Evolutionary conservation across 2,329 filamentous ascomycete species (phyloP), one percentile per base, ranked within the genome.

Genomic region (Coleophoma eucalyptorum): DNA sequence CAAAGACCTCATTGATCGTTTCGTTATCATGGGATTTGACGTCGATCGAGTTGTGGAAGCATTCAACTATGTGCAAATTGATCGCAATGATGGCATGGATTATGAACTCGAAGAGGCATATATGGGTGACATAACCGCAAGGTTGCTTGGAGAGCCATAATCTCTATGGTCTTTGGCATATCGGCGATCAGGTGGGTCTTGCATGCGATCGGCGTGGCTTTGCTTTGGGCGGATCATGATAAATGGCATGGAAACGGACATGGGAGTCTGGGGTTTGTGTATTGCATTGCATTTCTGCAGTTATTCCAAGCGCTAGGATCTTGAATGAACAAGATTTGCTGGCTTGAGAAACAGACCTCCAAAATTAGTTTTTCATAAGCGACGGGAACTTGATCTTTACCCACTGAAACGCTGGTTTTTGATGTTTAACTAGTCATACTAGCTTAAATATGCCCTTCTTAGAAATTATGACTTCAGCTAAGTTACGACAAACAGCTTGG

Each of bases 21-120:
- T 97, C 61, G 83, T 89, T 15, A 81, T 76, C 61, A 97, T 97
- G 93, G 93, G 93, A 11, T 97, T 97, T 61, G 85, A 90, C 50
- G 80, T 96, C 2, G 88, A 92, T 45, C 78, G 81, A n/a, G 90
- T 97, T 1, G 90, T 97, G 0, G 80, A 87, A 10, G 89, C 90
- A 0, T 96, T 97, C 63, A 78, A 86, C 48, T 88, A 80, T 54
- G 85, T 94, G 7, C 88, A 89, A 5, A 92, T 96, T 58, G 89
- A 93, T 55, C 81, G 81, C 16, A 90, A 87, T 59, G 80, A 79
- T 21, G 91, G 91, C 0, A 76, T 86, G 58, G 88, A 94, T 65
- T 94, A 95, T 66, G 85, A 89, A 61, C 74, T 96, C n/a, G 90
- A 95, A 64, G 89, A 94, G 62, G 90, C 86, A 1, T 92, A 91